Evolutionary conservation across 2,329 filamentous ascomycete genomes (phyloP).

Genomic region (Capronia americana): DNA sequence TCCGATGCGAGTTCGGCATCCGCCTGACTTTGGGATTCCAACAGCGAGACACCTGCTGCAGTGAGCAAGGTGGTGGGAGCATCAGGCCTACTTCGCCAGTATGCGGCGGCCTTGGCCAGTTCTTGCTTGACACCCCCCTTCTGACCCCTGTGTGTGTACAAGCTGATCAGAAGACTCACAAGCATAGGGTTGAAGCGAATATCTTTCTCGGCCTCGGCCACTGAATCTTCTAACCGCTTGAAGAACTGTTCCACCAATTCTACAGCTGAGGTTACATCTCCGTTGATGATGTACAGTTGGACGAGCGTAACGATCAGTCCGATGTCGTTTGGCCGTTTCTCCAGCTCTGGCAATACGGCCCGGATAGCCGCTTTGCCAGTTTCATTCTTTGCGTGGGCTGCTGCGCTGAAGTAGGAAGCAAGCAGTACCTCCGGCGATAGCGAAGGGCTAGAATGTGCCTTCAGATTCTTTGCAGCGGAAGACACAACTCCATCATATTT

Average conservation of each 20-base stretch:
- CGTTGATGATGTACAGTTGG: constrained; percentile 77
- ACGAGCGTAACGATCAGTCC: constrained; percentile 80
- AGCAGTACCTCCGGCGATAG: constrained; percentile 60
- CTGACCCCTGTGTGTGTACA: constrained; percentile 79
- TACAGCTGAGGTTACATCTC: constrained; percentile 76
- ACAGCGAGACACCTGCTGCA: constrained; percentile 81
- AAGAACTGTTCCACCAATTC: constrained; percentile 78
- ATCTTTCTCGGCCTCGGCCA: constrained; percentile 64
- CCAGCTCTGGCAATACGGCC: constrained; percentile 70
- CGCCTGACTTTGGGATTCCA: constrained; percentile 72
- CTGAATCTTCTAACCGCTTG: constrained; percentile 69
- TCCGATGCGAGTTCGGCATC: constrained; percentile 74
- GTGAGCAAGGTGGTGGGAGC: constrained; percentile 71
- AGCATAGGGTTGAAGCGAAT: constrained; percentile 84
- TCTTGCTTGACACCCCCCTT: constrained; percentile 73
- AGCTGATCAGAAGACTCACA: constrained; percentile 76
- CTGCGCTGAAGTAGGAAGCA: constrained; percentile 71
- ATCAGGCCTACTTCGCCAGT: constrained; percentile 75
- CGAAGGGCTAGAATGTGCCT: constrained; percentile 56
- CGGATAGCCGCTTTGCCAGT: constrained; percentile 72
- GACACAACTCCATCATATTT: constrained; percentile 63
- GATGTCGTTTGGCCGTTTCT: constrained; percentile 77
- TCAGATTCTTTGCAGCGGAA: constrained; percentile 59
- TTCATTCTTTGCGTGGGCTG: constrained; percentile 68
- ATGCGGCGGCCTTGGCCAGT: constrained; percentile 76